Evolutionary conservation across 768 basidiomycete genomes (phyloP), one percentile per base, ranked within the genome.

Genomic region (Rhodotorula diobovata): DNA sequence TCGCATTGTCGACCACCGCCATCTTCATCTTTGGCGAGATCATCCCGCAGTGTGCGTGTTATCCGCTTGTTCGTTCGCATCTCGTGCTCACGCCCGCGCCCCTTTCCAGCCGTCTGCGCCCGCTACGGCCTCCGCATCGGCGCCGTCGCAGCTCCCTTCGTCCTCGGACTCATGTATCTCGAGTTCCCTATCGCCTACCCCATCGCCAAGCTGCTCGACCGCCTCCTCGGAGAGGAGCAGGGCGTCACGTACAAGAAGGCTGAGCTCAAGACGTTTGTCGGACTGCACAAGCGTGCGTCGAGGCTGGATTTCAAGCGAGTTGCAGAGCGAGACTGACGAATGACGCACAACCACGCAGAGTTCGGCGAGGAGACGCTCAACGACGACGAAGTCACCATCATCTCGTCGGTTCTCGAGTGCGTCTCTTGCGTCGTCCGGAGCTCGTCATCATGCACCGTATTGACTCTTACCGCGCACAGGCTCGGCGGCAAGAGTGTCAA

Each of bases 41-140:
- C 75, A 88, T 87, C 56, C 85, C 85, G 30, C 85, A 96, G 70
- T 66, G 81, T 55, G 76, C 77, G 55, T 25, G 46, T 37, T 28
- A 64, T 30, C 2, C 18, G 2, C 39, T 32, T 3, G 8, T 50
- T 12, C 2, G 4, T 28, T 14, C 25, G 15, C 28, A 0, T 28
- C 5, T 18, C 18, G n/a, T n/a, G 37, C 37, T 23, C 16, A 28
- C 37, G 2, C 12, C 2, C 12, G 9, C 18, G 18, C 18, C 46
- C 7, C 41, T 18, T 43, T 4, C 4, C 45, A 85, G 86, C 90
- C 80, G 85, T 90, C 67, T 87, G 90, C 78, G 84, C 85, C 18
- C 81, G 90, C 48, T 88, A 91, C 79, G 92, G 92, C 60, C 85
- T 93, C 25, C 80, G 85, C 5, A 88, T 94, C 67, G 92, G 92